phyloP scores from a whole-genome alignment of 768 basidiomycete genomes.

The Xerocomellus intermedius region DNA sequence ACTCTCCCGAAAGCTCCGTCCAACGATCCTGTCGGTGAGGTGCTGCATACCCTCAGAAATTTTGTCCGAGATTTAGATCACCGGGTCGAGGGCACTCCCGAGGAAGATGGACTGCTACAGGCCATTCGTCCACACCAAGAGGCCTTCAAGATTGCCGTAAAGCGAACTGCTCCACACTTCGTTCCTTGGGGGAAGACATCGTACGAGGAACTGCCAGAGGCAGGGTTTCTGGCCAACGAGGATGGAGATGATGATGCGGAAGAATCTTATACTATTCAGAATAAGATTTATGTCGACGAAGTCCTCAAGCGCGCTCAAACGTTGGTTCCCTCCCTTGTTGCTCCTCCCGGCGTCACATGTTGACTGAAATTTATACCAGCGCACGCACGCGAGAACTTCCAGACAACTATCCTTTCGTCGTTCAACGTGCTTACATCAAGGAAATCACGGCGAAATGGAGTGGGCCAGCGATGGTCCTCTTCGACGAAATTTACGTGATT shows the following conservation, averaged over 20 bases:
- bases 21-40: constrained; percentile 53
- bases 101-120: constrained; percentile 54
- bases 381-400: constrained; percentile 72
- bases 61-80: constrained; percentile 47
- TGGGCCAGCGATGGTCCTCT: constrained; percentile 45
- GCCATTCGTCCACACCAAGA: constrained; percentile 48
- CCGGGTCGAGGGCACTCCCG: constrained; percentile 54
- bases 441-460: constrained; percentile 48
- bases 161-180: constrained; percentile 57
- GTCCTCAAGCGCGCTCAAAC: constrained; percentile 45
- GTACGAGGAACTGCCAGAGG: constrained; percentile 1
- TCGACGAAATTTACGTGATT: constrained; percentile 37
- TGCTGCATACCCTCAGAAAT: constrained; percentile 43
- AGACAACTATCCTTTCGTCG: constrained; percentile 61
- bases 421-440: constrained; percentile 51
- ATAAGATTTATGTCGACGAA: constrained; percentile 49
- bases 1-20: constrained; percentile 53
- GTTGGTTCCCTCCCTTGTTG: constrained; percentile 35
- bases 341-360: no score
- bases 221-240: constrained; percentile 40
- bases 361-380: constrained; percentile 34
- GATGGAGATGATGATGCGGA: constrained; percentile 28
- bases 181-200: constrained; percentile 41
- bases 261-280: background rate
- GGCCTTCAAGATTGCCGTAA: constrained; percentile 47